These are phyloP conservation scores for Penicillium mononematosum DNA, from an alignment of 495 filamentous ascomycete genomes.

Conservation along the genomic window DNA sequence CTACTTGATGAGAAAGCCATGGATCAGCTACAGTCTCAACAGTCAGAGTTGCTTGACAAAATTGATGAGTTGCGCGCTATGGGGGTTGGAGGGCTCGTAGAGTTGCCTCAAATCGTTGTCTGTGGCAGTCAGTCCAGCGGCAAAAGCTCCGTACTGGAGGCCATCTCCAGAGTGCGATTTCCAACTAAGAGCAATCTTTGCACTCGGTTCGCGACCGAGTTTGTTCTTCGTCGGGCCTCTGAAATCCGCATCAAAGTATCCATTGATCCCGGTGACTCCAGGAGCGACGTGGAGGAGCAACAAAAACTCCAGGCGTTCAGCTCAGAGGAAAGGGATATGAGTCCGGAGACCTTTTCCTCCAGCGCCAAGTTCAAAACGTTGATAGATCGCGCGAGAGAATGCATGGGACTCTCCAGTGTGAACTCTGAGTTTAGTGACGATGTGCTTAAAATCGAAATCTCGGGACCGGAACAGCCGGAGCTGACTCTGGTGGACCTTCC, in stretches of 20 bases:
- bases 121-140: conserved; percentile 70
- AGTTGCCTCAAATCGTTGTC: conserved; percentile 73
- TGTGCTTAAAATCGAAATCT: conserved; percentile 62
- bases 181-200: conserved; percentile 63
- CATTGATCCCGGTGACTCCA: conserved; percentile 41
- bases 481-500: conserved; percentile 68
- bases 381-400: conserved; percentile 47
- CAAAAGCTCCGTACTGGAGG: conserved; percentile 74
- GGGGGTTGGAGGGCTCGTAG: conserved; percentile 55
- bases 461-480: conserved; percentile 57
- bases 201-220: conserved; percentile 68
- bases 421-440: conserved; percentile 43
- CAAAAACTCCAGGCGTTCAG: conserved; percentile 15
- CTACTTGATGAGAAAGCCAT: background rate
- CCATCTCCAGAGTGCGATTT: conserved; percentile 68
- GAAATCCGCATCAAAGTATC: conserved; percentile 28
- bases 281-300: conserved; percentile 15
- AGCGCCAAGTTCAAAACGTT: conserved; percentile 19
- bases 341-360: conserved; percentile 10
- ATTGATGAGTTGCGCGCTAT: conserved; percentile 57
- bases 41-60: conserved; percentile 48
- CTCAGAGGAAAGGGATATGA: background rate
- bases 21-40: conserved; percentile 25
- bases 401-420: conserved; percentile 46
- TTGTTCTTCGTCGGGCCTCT: conserved; percentile 44